Base-by-base conservation (phyloP, 805 yeast genomes). In the Sungouiella thailandica region DNA sequence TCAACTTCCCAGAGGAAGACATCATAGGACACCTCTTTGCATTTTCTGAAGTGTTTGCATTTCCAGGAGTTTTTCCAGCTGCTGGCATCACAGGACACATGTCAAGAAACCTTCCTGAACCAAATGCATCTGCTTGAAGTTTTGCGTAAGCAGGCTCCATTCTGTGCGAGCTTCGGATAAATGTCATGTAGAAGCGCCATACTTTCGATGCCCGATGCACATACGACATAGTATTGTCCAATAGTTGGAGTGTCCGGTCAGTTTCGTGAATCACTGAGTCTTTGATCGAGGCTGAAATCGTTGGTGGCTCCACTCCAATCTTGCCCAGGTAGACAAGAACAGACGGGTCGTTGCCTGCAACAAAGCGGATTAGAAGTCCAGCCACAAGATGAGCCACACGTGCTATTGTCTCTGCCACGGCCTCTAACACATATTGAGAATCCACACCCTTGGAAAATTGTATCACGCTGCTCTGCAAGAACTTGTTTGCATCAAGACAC, bases 141-240 rank as follows among this genome's bases (percentile, higher is more conserved):
- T 55, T 57, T n/a, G 61, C 62, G 32, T 61, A 57, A 13, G 49
- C 41, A 9, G 56, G 38, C 30, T 44, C 53, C 41, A 57, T 40
- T 36, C 52, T 58, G 29, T 43, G 52, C 7, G 58, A 43, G 37
- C 55, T 57, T 19, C 57, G 54, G 22, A 62, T 49, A 35, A 65
- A 57, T 2, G 66, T 61, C 36, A 58, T 39, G 46, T 66, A 65
- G 36, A 66, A 65, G 26, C 53, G 53, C 72, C 72, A 66, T 31
- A 59, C 47, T 39, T 59, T 62, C 18, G 57, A 37, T 12, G 32
- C 29, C 16, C 32, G 29, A 16, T 4, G 33, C 23, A 28, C 15
- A 13, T 23, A 29, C 23, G 34, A 38, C 37, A 35, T 29, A 4
- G 13, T 8, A 7, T 12, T 33, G 6, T 46, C 45, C 11, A 46